Evolutionary conservation across 345 rosid species (phyloP).

Genomic region (Euphorbia peplus): DNA sequence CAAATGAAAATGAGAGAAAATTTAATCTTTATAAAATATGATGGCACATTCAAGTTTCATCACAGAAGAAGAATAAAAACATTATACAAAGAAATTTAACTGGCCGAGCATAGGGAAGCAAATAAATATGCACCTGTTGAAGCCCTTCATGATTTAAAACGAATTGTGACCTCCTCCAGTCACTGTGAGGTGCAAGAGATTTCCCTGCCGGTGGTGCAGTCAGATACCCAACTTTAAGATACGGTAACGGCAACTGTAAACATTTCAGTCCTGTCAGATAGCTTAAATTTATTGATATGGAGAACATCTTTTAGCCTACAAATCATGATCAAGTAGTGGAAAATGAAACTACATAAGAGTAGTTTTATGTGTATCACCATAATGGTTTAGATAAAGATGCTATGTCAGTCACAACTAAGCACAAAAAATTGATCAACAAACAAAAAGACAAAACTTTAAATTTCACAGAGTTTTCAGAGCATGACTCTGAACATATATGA

Average conservation of each 20-base stretch:
- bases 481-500: neutral
- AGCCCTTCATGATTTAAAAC: conserved; percentile 82
- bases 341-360: neutral
- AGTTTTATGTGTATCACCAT: neutral
- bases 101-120: neutral
- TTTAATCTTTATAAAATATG: neutral
- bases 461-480: neutral
- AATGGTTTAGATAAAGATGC: neutral
- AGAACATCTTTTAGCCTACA: neutral
- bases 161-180: conserved; percentile 80
- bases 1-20: neutral
- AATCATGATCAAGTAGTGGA: neutral
- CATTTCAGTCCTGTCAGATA: conserved; percentile 18
- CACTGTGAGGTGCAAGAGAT: conserved; percentile 79
- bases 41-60: neutral
- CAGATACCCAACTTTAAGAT: conserved; percentile 79
- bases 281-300: neutral
- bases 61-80: neutral
- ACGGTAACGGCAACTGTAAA: conserved; percentile 82
- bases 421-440: conserved; percentile 5
- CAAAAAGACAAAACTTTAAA: neutral
- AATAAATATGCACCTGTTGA: conserved; percentile 53
- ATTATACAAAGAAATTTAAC: neutral
- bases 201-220: conserved; percentile 77
- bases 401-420: neutral